Conservation (phyloP, 1,284 basidiomycete genomes). For the Moesziomyces sp. region DNA sequence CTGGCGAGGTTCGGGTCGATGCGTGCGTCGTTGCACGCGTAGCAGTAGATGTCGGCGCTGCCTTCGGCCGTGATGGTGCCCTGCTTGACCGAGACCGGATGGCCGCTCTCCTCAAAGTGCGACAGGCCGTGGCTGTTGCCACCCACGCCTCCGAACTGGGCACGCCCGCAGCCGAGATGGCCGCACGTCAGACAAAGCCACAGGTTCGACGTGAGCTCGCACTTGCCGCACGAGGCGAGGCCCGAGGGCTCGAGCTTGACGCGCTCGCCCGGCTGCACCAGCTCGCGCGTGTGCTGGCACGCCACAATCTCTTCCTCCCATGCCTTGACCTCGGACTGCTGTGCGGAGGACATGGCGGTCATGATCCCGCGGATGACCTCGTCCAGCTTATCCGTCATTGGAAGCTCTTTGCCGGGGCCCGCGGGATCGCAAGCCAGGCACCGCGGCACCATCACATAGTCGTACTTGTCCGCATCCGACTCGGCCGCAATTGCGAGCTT, state of each 20-base stretch:
- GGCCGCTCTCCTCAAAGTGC: slow-evolving; percentile 81
- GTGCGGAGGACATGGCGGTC: slow-evolving; percentile 84
- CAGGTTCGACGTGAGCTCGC: slow-evolving; percentile 74
- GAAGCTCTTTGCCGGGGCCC: slow-evolving; percentile 72
- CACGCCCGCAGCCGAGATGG: slow-evolving; percentile 89
- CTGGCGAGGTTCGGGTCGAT: slow-evolving; percentile 80
- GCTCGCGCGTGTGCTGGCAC: slow-evolving; percentile 85
- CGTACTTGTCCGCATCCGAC: slow-evolving; percentile 88
- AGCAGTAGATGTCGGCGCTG: slow-evolving; percentile 92
- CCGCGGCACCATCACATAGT: slow-evolving; percentile 76
- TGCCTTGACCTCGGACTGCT: slow-evolving; percentile 92
- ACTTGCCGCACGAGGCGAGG: slow-evolving; percentile 50
- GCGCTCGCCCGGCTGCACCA: slow-evolving; percentile 72
- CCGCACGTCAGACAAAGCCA: slow-evolving; percentile 94
- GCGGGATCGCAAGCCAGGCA: slow-evolving; percentile 74
- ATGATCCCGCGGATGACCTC: slow-evolving; percentile 79
- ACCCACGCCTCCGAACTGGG: slow-evolving; percentile 84
- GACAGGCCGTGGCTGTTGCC: slow-evolving; percentile 91
- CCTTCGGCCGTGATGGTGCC: slow-evolving; percentile 98
- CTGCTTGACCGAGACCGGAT: slow-evolving; percentile 89
- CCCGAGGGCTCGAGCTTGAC: slow-evolving; percentile 50
- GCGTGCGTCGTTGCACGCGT: slow-evolving; percentile 87
- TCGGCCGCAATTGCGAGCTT: slow-evolving; percentile 86
- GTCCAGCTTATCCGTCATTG: slow-evolving; percentile 67
- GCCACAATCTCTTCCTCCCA: slow-evolving; percentile 94